Conservation (phyloP, 2,329 filamentous ascomycete genomes). For the Penicillium digitatum region DNA sequence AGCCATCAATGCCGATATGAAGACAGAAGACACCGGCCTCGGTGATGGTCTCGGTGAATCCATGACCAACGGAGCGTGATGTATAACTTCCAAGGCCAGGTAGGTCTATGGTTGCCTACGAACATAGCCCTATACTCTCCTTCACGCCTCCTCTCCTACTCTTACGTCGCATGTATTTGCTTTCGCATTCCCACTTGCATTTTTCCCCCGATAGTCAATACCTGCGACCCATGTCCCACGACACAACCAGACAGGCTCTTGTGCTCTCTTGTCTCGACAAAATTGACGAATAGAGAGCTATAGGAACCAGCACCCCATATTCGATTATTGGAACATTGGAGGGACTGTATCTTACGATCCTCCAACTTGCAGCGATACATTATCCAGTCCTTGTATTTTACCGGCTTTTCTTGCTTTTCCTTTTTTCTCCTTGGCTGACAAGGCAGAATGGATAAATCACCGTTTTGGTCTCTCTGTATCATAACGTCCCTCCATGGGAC, state of each 20-base stretch:
- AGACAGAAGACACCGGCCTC: slow-evolving; percentile 19
- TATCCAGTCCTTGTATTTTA: neutral
- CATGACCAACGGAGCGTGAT: slow-evolving; percentile 6
- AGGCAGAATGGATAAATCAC: neutral
- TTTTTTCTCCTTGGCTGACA: neutral
- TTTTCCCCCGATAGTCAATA: neutral
- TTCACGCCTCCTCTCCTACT: neutral
- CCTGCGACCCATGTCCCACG: neutral
- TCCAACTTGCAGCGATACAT: neutral
- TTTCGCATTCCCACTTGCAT: neutral
- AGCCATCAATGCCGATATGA: slow-evolving; percentile 15
- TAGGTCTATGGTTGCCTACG: slow-evolving; percentile 25
- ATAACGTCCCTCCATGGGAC: slow-evolving; percentile 2
- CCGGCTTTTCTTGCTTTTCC: neutral
- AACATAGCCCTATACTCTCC: slow-evolving; percentile 3
- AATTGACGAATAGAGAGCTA: neutral
- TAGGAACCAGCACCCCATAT: neutral
- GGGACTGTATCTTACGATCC: neutral
- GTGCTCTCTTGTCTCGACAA: neutral
- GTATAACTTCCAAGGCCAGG: slow-evolving; percentile 28
- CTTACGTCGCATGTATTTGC: neutral
- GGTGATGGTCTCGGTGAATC: slow-evolving; percentile 31
- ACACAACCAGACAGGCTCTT: neutral
- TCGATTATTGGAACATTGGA: neutral
- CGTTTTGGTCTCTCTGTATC: neutral